These are phyloP conservation scores for Pichia deserticola DNA, from an alignment of 805 yeast genomes.

Conservation along the genomic window DNA sequence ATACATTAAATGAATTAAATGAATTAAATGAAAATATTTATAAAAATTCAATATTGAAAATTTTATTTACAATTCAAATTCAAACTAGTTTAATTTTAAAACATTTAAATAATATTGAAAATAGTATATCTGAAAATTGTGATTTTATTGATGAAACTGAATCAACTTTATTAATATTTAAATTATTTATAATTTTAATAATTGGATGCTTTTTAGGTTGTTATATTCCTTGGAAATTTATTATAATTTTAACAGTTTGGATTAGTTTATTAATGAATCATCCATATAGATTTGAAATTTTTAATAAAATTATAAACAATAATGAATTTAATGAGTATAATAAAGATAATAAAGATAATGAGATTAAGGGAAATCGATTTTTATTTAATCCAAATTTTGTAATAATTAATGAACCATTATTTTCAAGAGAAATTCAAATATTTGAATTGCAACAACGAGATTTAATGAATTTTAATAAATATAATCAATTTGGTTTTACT, in stretches of 20 bases:
- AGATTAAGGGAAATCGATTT: background rate
- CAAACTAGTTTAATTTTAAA: slow-evolving; percentile 48
- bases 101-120: slow-evolving; percentile 44
- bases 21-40: slow-evolving; percentile 24
- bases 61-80: slow-evolving; percentile 69
- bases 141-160: slow-evolving; percentile 64
- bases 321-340: background rate
- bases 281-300: slow-evolving; percentile 38
- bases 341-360: background rate
- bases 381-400: background rate
- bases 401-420: slow-evolving; percentile 66
- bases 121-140: slow-evolving; percentile 51
- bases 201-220: slow-evolving; percentile 37
- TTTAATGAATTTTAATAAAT: slow-evolving; percentile 43
- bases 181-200: slow-evolving; percentile 33
- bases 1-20: no score
- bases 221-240: slow-evolving; percentile 56
- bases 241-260: slow-evolving; percentile 59
- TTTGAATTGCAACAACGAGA: slow-evolving; percentile 70
- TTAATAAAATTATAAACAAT: background rate
- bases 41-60: slow-evolving; percentile 33
- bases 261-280: slow-evolving; percentile 42
- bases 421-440: slow-evolving; percentile 57
- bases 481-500: slow-evolving; percentile 57
- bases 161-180: slow-evolving; percentile 54